Evolutionary conservation across 768 basidiomycete genomes (phyloP), one percentile per base, ranked within the genome.

Genomic region (Mycena indigotica): DNA sequence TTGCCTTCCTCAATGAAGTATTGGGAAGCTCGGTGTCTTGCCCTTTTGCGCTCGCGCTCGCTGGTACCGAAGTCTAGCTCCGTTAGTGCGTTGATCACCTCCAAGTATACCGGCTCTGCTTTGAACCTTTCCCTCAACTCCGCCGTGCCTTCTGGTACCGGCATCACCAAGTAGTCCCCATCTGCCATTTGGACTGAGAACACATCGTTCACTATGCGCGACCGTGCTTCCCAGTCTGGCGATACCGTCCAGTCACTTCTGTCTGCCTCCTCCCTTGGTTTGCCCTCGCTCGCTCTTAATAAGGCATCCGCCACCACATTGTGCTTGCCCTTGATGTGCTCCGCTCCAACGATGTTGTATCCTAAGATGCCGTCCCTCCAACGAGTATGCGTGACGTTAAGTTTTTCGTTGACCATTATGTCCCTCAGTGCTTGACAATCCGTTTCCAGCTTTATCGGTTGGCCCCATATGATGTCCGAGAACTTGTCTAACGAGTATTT

Each of bases 391-490:
- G 65, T 65, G 6, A 64, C 62, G 32, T 53, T 64, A 17, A 69
- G 56, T 13, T 70, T 67, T 28, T 69, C 67, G 32, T 61, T 67
- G 5, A 51, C 4, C 5, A 75, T 50, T 1, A 63, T 28, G 35
- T 73, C 70, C 17, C 67, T 41, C 0, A 75, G 60, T 1, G 71
- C 73, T 29, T 70, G 67, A 52, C 72, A 75, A 55, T 75, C 74
- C 0, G 69, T 75, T 38, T 71, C 61, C 2, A 76, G 32, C 32
- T 73, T 65, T 0, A 75, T 55, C 2, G 65, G 72, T 28, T 64
- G 69, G 0, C 72, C 65, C 61, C 67, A 69, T 0, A 69, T 55
- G 1, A 56, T 57, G 46, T 72, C 53, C 1, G 65, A 56, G 52
- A 73, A 72, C 24, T 73, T 67, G 50, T 72, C 68, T 0, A 72